phyloP scores from a whole-genome alignment of 1,284 basidiomycete species.

The Exobasidium cylindrosporum region DNA sequence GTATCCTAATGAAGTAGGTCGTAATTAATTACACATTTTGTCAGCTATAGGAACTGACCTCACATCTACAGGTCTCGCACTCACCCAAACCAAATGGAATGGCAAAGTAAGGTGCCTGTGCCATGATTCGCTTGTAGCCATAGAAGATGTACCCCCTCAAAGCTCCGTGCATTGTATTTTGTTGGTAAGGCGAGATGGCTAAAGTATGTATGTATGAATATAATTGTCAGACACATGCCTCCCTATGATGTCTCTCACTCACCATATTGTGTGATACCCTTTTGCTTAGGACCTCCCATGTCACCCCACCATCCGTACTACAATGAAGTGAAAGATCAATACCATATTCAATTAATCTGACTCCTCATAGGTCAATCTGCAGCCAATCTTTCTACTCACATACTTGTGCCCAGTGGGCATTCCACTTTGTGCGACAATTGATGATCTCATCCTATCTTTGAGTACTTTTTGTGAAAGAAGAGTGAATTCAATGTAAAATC shows the following conservation, averaged over 20 bases:
- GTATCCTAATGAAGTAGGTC: slow-evolving; percentile 33
- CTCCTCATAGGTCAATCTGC: too few relatives aligned
- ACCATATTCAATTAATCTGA: too few relatives aligned
- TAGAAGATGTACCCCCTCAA: slow-evolving; percentile 50
- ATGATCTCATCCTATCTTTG: slow-evolving; percentile 11
- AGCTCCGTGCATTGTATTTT: slow-evolving; percentile 48
- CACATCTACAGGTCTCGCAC: too few relatives aligned
- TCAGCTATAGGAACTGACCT: too few relatives aligned
- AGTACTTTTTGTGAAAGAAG: too few relatives aligned
- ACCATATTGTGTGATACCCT: slow-evolving; percentile 49
- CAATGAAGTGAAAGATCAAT: too few relatives aligned
- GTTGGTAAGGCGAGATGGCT: slow-evolving; percentile 53
- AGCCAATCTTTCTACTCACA: slow-evolving; percentile 5
- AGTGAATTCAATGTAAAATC: too few relatives aligned
- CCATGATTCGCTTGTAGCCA: slow-evolving; percentile 51
- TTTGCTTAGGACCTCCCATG: slow-evolving; percentile 51
- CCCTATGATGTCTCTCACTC: slow-evolving; percentile 13
- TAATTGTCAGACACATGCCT: neutral
- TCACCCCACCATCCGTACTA: slow-evolving; percentile 54
- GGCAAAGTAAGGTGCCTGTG: slow-evolving; percentile 52
- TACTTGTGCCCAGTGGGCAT: slow-evolving; percentile 52
- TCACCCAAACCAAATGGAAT: slow-evolving; percentile 45
- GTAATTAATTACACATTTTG: too few relatives aligned
- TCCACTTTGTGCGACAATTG: slow-evolving; percentile 23
- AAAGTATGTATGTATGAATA: neutral